These are phyloP conservation scores for Phyllosticta citriasiana DNA, from an alignment of 2,329 filamentous ascomycete species.

Conservation along the genomic window DNA sequence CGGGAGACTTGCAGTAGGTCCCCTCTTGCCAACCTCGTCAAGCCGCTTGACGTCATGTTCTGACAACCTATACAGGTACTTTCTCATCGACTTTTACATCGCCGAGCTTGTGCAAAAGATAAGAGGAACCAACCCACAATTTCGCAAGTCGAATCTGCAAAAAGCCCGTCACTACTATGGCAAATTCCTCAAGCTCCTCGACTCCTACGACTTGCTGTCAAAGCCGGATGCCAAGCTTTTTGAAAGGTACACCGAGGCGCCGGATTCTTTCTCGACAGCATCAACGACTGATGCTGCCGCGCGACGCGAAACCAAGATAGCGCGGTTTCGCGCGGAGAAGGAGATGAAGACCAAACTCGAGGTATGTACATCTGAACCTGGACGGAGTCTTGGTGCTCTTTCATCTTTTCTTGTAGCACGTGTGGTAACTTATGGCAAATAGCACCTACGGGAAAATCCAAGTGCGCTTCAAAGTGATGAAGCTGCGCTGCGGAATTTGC, in stretches of 20 bases:
- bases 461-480: slow-evolving; percentile 64
- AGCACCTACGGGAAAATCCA: slow-evolving; percentile 52
- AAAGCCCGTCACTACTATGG: slow-evolving; percentile 64
- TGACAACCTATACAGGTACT: slow-evolving; percentile 42
- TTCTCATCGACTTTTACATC: slow-evolving; percentile 66
- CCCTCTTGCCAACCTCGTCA: slow-evolving; percentile 15
- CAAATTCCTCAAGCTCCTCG: slow-evolving; percentile 63
- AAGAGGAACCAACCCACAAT: slow-evolving; percentile 41
- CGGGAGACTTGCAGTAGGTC: slow-evolving; percentile 66
- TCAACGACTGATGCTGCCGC: slow-evolving; percentile 56
- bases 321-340: slow-evolving; percentile 76
- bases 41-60: slow-evolving; percentile 4
- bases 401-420: slow-evolving; percentile 4
- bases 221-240: slow-evolving; percentile 57
- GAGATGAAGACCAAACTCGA: slow-evolving; percentile 75
- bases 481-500: slow-evolving; percentile 66
- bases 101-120: slow-evolving; percentile 70
- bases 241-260: slow-evolving; percentile 62
- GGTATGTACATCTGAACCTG: slow-evolving; percentile 31
- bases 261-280: slow-evolving; percentile 62
- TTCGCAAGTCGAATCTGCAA: slow-evolving; percentile 48
- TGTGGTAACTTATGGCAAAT: slow-evolving; percentile 12
- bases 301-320: slow-evolving; percentile 74
- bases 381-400: background rate
- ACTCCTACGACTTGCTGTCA: slow-evolving; percentile 66